Evolutionary conservation across 1,284 basidiomycete genomes (phyloP).

Genomic region (Ganoderma multipileum): DNA sequence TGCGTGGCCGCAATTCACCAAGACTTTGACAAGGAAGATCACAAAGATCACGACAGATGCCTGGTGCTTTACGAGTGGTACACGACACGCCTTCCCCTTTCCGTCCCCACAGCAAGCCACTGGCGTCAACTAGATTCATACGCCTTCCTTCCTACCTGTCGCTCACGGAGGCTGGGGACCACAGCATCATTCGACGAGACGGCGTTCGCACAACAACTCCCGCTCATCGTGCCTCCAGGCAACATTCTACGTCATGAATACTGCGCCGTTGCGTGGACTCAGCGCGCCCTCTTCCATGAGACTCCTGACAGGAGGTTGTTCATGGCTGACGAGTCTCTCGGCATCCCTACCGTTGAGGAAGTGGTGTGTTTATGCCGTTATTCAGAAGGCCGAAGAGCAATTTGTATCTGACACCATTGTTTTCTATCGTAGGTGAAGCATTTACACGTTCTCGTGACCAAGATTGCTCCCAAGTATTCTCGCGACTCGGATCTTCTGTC

Average conservation of each 20-base stretch:
- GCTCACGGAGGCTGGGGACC: constrained; percentile 22
- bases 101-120: constrained; percentile 32
- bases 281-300: constrained; percentile 42
- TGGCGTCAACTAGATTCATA: constrained; percentile 44
- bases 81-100: constrained; percentile 43
- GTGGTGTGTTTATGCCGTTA: constrained; percentile 45
- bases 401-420: neutral
- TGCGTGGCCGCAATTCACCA: constrained; percentile 18
- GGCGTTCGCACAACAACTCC: constrained; percentile 36
- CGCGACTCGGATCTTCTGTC: constrained; percentile 35
- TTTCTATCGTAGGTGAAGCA: constrained; percentile 44
- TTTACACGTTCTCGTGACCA: constrained; percentile 38
- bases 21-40: constrained; percentile 5
- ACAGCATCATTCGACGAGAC: constrained; percentile 20
- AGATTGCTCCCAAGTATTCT: constrained; percentile 37
- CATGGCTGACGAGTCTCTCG: constrained; percentile 44
- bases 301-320: constrained; percentile 40
- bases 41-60: constrained; percentile 33
- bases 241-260: constrained; percentile 45
- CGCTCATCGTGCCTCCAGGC: constrained; percentile 44
- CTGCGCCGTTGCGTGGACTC: constrained; percentile 52
- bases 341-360: constrained; percentile 46
- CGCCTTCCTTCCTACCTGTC: constrained; percentile 47
- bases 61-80: constrained; percentile 43
- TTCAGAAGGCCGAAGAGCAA: neutral